These are phyloP conservation scores for Tylopilus subfusipes DNA, from an alignment of 768 basidiomycete genomes.

Conservation along the genomic window DNA sequence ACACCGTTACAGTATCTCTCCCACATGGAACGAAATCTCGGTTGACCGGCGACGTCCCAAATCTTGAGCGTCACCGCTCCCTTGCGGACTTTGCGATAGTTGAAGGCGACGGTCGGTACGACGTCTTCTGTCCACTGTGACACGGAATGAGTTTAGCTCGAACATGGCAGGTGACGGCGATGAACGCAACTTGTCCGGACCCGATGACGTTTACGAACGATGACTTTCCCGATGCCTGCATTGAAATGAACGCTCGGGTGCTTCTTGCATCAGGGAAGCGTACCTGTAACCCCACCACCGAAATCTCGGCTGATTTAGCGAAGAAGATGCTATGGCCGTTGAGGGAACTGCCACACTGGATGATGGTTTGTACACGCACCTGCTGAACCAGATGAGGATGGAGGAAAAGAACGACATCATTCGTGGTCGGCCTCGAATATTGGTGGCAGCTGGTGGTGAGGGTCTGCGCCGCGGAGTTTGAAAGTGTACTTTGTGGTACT, in stretches of 20 bases:
- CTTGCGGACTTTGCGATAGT: slow-evolving; percentile 81
- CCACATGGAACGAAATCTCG: slow-evolving; percentile 94
- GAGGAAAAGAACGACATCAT: slow-evolving; percentile 50
- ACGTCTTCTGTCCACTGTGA: slow-evolving; percentile 90
- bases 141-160: not conserved
- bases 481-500: slow-evolving; percentile 7
- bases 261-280: not conserved
- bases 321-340: slow-evolving; percentile 64
- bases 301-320: slow-evolving; percentile 81
- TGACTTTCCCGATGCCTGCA: slow-evolving; percentile 89
- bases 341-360: not conserved
- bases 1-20: slow-evolving; percentile 91
- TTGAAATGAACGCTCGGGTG: not conserved
- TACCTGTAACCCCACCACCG: slow-evolving; percentile 89
- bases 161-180: not conserved
- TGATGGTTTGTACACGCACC: slow-evolving; percentile 28
- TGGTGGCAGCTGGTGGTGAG: not conserved
- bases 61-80: slow-evolving; percentile 90
- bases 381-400: slow-evolving; percentile 55
- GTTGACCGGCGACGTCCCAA: slow-evolving; percentile 96
- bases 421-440: not conserved
- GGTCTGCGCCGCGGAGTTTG: slow-evolving; percentile 14
- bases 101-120: slow-evolving; percentile 94
- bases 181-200: slow-evolving; percentile 58
- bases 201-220: slow-evolving; percentile 91